Evolutionary conservation across 2,329 filamentous ascomycete genomes (phyloP), one percentile per base, ranked within the genome.

Genomic region (Endothia cerciana): DNA sequence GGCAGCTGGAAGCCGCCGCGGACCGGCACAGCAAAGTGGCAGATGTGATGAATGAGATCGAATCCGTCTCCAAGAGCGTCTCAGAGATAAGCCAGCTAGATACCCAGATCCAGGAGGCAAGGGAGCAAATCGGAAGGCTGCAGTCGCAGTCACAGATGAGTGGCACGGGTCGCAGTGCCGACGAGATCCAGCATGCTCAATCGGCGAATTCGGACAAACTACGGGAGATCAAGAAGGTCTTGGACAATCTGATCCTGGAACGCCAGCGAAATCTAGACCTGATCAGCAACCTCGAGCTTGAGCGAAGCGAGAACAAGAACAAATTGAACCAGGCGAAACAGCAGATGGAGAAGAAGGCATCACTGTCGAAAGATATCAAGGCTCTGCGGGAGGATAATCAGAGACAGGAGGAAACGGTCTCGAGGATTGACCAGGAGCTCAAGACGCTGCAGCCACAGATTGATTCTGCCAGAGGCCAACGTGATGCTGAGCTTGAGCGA

Each of bases 161-260:
- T 33, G 85, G 86, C 15, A 77, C 83, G 11, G 85, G 87, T 17
- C 87, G 92, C 68, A 91, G 91, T 38, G 85, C 93, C 7, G 91
- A 97, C 63, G 91, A 95, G 70, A 93, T 98, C 62, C 91, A 95
- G 71, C 89, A 91, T 62, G 87, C 93, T 58, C 87, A 93, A 68
- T 87, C 87, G 58, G 78, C 81, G 22, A 83, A 89, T 64, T 85
- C 85, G 25, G 91, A 93, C 67, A 87, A 91, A 73, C 84, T 88
- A 70, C 87, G 89, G 63, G 79, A 79, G 28, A 78, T 88, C 36
- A 93, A 91, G 73, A 82, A 82, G 51, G 85, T 82, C 53, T 83
- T 94, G 15, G 78, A 84, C 7, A 91, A 91, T 71, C 78, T 96
- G 40, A 86, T 84, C 0, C 80, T 79, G 15, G 92, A 95, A 41